Conservation (phyloP, 169 alveolate species). For the Plasmodium billcollinsi region DNA sequence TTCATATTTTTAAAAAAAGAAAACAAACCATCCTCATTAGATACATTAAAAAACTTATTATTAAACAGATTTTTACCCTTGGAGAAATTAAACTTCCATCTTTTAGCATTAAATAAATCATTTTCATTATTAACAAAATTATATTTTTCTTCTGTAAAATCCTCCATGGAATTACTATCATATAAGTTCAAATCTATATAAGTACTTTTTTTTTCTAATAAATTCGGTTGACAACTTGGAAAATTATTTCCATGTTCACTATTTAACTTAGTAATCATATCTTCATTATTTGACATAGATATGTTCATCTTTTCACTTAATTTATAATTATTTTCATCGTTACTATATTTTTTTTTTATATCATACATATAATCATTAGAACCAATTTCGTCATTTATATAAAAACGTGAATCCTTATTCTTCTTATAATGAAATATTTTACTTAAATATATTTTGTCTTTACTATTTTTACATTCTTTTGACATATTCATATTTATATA, state of each 20-base stretch:
- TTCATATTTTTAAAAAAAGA: slow-evolving; percentile 49
- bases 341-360: not conserved
- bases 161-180: not conserved
- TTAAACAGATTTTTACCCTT: slow-evolving; percentile 30
- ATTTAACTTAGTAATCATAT: not conserved
- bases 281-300: not conserved
- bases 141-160: slow-evolving; percentile 4
- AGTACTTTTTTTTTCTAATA: slow-evolving; percentile 14
- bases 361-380: not conserved
- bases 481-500: too few species aligned
- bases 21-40: slow-evolving; percentile 20
- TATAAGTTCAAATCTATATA: slow-evolving; percentile 7
- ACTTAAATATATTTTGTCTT: too few species aligned
- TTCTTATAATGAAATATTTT: too few species aligned
- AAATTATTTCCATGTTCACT: not conserved
- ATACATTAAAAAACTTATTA: slow-evolving; percentile 28
- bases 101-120: slow-evolving; percentile 44
- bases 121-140: slow-evolving; percentile 36
- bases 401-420: not conserved
- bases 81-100: slow-evolving; percentile 14
- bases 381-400: not conserved
- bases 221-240: slow-evolving; percentile 1
- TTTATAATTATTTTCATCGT: not conserved
- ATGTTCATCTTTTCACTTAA: not conserved
- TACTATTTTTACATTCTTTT: too few species aligned